Conservation (phyloP, 805 yeast genomes). For the Ogataea pignaliae region DNA sequence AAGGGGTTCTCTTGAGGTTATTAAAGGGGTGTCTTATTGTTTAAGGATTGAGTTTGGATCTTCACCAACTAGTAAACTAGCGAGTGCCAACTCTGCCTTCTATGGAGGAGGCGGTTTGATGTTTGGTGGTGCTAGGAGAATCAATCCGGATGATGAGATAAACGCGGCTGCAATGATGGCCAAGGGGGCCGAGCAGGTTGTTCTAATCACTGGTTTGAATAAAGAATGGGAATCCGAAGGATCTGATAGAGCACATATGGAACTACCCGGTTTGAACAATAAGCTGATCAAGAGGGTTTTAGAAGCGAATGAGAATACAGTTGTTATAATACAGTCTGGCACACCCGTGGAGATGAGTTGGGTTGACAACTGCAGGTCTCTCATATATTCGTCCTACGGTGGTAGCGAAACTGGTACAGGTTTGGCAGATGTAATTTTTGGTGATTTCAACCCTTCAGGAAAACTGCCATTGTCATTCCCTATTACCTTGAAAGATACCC, state of each 20-base stretch:
- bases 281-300: constrained; percentile 30
- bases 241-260: constrained; percentile 34
- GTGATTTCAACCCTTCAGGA: constrained; percentile 41
- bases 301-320: constrained; percentile 31
- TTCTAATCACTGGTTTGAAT: constrained; percentile 33
- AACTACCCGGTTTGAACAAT: constrained; percentile 33
- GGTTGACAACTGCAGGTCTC: constrained; percentile 27
- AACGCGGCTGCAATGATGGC: constrained; percentile 32
- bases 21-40: constrained; percentile 41
- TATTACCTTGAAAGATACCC: constrained; percentile 29
- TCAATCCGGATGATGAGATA: constrained; percentile 12
- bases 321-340: constrained; percentile 38
- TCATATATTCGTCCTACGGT: constrained; percentile 35
- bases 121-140: constrained; percentile 13
- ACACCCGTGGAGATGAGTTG: constrained; percentile 40
- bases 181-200: constrained; percentile 31
- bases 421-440: constrained; percentile 40
- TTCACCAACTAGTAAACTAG: constrained; percentile 31
- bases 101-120: constrained; percentile 20
- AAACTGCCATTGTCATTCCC: constrained; percentile 40
- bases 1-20: constrained; percentile 33
- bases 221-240: constrained; percentile 41
- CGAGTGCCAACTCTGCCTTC: constrained; percentile 4
- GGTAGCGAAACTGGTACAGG: constrained; percentile 40
- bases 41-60: constrained; percentile 49